Base-by-base conservation (phyloP, 441 rosid species). In the Eruca vesicaria region DNA sequence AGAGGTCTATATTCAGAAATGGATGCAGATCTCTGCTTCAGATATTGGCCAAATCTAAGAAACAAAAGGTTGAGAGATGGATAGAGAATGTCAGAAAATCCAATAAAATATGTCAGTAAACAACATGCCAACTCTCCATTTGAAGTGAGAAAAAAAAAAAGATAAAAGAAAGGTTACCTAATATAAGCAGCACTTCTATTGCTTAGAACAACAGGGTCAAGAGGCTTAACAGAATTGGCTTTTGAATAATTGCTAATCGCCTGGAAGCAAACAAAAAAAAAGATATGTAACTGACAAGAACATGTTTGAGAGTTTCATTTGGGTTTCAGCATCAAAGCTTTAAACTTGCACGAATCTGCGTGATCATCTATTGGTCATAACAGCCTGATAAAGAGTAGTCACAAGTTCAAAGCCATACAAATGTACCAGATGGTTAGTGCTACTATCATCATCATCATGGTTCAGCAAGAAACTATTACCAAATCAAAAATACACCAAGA, bases 181-280 rank as follows among this genome's bases (percentile, higher is more conserved):
- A 91, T 81, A 76, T 93, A 90, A 66, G 98, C 86, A 70, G 95
- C 81, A 82, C 97, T 80, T 69, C 99, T 84, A 82, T 93, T 95
- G 74, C 89, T 82, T 55, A 95, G 91, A 81, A 95, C 88, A 75
- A 88, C 63, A 77, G 92, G 87, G 81, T 93, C 94, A 77, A 78
- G 78, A 12, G 94, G 90, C 81, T 90, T 93, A 71, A 93, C 75
- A 59, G 80, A 82, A 73, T 86, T 85, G 63, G 99, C 99, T 77
- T 89, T 90, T 20, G 97, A 84, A 84, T 89, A 95, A 81, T 55
- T 83, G 73, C 81, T 82, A 77, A 93, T 87, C 9, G 99, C 93
- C 99, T 93, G 82, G 61, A 63, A 65, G 31, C n/a, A n/a, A n/a
- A 63, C 1, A 75, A 77, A 29, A 0, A 45, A 70, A 67, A 21